Evolutionary conservation across 1,284 basidiomycete species (phyloP).

Genomic region (Puccinia hordei): DNA sequence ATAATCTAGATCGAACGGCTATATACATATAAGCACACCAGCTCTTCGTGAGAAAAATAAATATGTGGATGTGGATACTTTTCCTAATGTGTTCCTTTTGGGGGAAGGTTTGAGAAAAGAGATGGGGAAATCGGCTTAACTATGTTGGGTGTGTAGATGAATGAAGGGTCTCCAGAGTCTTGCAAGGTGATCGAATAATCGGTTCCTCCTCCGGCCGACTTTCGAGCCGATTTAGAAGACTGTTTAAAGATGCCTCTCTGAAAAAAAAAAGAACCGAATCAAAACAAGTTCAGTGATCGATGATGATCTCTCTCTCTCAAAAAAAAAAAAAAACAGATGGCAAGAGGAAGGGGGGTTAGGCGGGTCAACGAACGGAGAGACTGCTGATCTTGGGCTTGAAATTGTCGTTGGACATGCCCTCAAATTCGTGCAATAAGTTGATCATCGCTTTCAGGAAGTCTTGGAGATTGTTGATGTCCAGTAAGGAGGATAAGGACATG

Average conservation of each 20-base stretch:
- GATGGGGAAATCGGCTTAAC: constrained; percentile 54
- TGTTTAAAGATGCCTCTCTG: constrained; percentile 63
- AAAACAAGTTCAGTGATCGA: background rate
- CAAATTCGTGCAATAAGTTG: constrained; percentile 73
- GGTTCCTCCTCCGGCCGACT: constrained; percentile 63
- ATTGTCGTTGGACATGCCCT: constrained; percentile 72
- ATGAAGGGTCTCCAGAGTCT: constrained; percentile 70
- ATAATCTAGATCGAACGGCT: constrained; percentile 83
- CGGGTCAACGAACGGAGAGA: constrained; percentile 46
- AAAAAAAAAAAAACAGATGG: constrained; percentile 35
- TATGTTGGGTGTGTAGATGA: constrained; percentile 71
- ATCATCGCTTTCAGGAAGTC: constrained; percentile 74
- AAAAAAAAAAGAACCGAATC: background rate
- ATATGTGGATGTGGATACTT: no score
- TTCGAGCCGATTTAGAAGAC: constrained; percentile 64
- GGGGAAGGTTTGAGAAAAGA: background rate
- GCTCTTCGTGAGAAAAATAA: background rate
- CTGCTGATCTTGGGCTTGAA: constrained; percentile 75
- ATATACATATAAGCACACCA: background rate
- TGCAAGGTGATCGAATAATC: constrained; percentile 68
- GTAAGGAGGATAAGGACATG: constrained; percentile 73
- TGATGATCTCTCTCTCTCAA: constrained; percentile 3
- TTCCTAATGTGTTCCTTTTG: background rate
- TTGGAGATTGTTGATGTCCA: constrained; percentile 74
- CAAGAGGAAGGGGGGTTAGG: background rate